Evolutionary conservation across 805 yeast genomes (phyloP), one percentile per base, ranked within the genome.

Genomic region (Priceomyces medius): DNA sequence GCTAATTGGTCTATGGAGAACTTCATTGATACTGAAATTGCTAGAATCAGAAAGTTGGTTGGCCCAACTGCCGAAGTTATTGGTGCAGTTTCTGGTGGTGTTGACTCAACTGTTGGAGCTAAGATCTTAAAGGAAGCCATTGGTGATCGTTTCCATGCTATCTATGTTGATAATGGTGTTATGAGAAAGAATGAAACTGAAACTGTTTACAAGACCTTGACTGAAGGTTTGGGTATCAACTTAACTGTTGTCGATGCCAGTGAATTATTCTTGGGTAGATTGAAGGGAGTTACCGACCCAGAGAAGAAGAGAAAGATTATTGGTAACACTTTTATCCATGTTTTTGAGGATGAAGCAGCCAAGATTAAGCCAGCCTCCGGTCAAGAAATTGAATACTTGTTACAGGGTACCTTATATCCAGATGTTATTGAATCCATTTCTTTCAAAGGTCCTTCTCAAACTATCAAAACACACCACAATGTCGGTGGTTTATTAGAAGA

Each of bases 61-160:
- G 99, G 99, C 39, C 97, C 97, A 53, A 83, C 89, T 43, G 98
- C 97, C 43, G 98, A 93, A 72, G 99, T 93, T 50, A 93, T 93
- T 61, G 99, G 99, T 71, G 99, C 99, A 42, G 99, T 93, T 51
- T 88, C 97, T 40, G 99, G 99, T 59, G 99, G 99, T 75, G 99
- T 93, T 49, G 99, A 93, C 71, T 93, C 99, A 39, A 93, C 99
- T 37, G 99, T 93, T 46, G 99, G 97, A 52, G 97, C 99, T 51
- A 93, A 91, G 76, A 79, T 93, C 63, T 85, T 93, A 96, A 84
- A 88, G 51, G 97, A 87, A 73, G 99, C 99, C 51, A 93, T 93
- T 66, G 99, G 99, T 62, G 93, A 88, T 59, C 81, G 99, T 66
- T 93, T 93, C 85, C 99, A 93, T 60, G 99, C 99, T 45, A 90